Percentiles rank a stretch among this genome's conserved stretches.
Conservation (phyloP, 768 basidiomycete species). For the Suillus cothurnatus region DNA sequence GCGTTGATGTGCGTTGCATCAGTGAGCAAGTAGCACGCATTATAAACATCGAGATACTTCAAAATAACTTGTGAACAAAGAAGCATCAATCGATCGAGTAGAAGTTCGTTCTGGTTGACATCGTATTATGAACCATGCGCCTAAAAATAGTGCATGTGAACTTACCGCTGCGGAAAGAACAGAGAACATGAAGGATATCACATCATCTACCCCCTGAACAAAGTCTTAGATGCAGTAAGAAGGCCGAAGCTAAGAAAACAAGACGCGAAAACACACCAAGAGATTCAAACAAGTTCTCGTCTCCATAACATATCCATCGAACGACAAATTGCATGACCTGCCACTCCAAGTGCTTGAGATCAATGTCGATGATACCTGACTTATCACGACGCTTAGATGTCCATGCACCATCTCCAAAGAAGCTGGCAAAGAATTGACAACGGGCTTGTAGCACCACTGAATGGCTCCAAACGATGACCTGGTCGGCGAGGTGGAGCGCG, state of each 20-base stretch:
- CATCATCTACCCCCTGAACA: constrained; percentile 63
- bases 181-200: constrained; percentile 85
- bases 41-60: constrained; percentile 65
- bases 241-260: background rate
- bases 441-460: constrained; percentile 80
- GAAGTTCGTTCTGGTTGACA: constrained; percentile 70
- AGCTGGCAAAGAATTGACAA: constrained; percentile 78
- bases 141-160: constrained; percentile 9
- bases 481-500: constrained; percentile 68
- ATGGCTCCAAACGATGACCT: constrained; percentile 58
- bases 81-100: constrained; percentile 82
- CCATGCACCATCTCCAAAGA: constrained; percentile 88
- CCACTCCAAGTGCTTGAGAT: constrained; percentile 75
- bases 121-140: background rate
- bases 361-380: constrained; percentile 58
- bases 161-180: constrained; percentile 84
- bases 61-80: constrained; percentile 82
- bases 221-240: constrained; percentile 49
- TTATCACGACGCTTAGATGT: constrained; percentile 58
- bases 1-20: constrained; percentile 85
- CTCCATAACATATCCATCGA: constrained; percentile 76
- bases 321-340: constrained; percentile 76
- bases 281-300: constrained; percentile 68
- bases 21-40: constrained; percentile 76
- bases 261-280: constrained; percentile 50